Evolutionary conservation across 768 basidiomycete species (phyloP), one percentile per base, ranked within the genome.

Genomic region (Suillus clintonianus): DNA sequence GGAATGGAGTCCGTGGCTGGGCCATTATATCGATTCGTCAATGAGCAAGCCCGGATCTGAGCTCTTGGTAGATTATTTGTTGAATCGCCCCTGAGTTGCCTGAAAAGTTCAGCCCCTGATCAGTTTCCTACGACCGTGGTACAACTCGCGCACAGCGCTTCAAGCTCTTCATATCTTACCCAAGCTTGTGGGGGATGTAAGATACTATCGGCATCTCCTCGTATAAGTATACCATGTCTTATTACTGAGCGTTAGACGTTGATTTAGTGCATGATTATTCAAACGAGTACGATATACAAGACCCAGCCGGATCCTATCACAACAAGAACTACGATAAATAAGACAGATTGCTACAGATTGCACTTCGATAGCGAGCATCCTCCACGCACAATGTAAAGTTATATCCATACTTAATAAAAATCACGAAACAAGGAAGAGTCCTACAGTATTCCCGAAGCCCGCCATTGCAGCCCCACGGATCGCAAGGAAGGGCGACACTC

Each of bases 381-480:
- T 10, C 30, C 19, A 59, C 24, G 24, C 39, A 34, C 13, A 17
- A 34, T 34, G 55, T 34, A 59, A 41, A 61, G 27, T n/a, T n/a
- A 27, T 32, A 61, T 22, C 48, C 59, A 36, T 24, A 62, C 15
- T 2, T 7, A 41, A 59, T 59, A 62, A 59, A 59, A 19, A 62
- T 62, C 24, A 62, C 37, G 61, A 62, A 61, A 62, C 30, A 45
- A 15, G 45, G 68, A 90, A 84, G 32, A 89, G 69, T 37, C 89
- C 89, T 62, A 89, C 78, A 5, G 90, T 92, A 73, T 94, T 93
- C 47, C 91, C 91, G 70, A 92, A 91, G 17, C 91, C 91, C 65
- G 88, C 89, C 11, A 92, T 70, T 64, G 81, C 86, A 69, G 82
- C 78, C 17, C 83, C 80, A 37, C 83, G 73, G 24, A 80, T 73